Percentiles rank a stretch among this genome's conserved stretches.
Conservation (phyloP, 2,329 filamentous ascomycete species). For the Paramyrothecium sp. region DNA sequence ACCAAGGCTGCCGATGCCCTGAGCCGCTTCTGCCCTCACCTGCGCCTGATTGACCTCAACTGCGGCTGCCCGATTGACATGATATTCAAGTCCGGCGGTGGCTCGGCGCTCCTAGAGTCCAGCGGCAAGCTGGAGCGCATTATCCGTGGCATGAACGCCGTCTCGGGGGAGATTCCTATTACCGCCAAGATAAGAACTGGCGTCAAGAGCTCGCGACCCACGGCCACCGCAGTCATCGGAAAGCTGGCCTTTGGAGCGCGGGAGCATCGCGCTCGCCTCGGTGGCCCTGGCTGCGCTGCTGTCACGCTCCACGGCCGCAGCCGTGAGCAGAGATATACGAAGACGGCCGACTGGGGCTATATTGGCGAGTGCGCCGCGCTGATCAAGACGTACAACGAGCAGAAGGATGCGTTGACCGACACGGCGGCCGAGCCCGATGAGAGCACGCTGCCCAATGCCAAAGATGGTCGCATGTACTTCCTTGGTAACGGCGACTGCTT, state of each 20-base stretch:
- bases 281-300: conserved; percentile 85
- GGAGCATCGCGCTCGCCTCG: conserved; percentile 68
- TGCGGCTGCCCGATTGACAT: conserved; percentile 97
- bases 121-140: conserved; percentile 91
- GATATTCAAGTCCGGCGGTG: conserved; percentile 82
- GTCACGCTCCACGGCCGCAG: conserved; percentile 93
- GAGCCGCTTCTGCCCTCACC: conserved; percentile 71
- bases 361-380: conserved; percentile 87
- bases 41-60: conserved; percentile 92
- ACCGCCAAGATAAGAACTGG: conserved; percentile 95
- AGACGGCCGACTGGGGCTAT: conserved; percentile 90
- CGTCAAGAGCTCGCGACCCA: conserved; percentile 75
- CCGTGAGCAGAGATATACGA: conserved; percentile 91
- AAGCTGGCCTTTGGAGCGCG: conserved; percentile 77
- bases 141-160: conserved; percentile 90
- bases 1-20: conserved; percentile 85
- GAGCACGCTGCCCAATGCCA: conserved; percentile 66
- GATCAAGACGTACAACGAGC: conserved; percentile 74
- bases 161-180: conserved; percentile 87
- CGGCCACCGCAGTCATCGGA: conserved; percentile 77
- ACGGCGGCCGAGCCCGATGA: conserved; percentile 76
- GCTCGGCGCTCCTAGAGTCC: conserved; percentile 87
- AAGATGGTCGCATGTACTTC: conserved; percentile 76
- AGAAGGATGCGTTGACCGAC: conserved; percentile 66
- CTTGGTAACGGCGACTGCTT: conserved; percentile 96